These are phyloP conservation scores for Camelina hispida DNA, from an alignment of 345 rosid species.

Conservation along the genomic window DNA sequence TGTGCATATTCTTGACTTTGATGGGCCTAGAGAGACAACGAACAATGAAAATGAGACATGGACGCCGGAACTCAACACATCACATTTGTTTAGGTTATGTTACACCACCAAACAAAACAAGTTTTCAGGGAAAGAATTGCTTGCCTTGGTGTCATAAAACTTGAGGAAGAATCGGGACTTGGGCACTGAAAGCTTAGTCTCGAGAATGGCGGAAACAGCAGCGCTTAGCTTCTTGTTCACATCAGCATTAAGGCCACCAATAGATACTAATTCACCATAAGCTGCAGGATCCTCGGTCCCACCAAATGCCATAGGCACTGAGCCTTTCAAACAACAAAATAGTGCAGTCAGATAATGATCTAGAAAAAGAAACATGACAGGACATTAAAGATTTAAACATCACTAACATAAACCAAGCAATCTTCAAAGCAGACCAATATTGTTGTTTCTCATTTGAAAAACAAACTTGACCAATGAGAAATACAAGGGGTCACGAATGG, in stretches of 20 bases:
- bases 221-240: constrained; percentile 90
- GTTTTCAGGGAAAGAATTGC: constrained; percentile 12
- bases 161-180: constrained; percentile 87
- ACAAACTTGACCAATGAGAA: background rate
- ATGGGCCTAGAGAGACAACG: constrained; percentile 88
- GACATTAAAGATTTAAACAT: background rate
- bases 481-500: background rate
- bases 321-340: constrained; percentile 70
- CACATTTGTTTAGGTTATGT: constrained; percentile 31
- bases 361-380: background rate
- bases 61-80: constrained; percentile 31
- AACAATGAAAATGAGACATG: constrained; percentile 60
- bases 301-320: constrained; percentile 87
- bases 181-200: constrained; percentile 81
- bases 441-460: background rate
- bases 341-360: constrained; percentile 8
- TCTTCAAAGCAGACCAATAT: background rate
- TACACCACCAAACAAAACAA: background rate
- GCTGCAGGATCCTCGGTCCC: constrained; percentile 97
- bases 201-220: constrained; percentile 75
- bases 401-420: background rate
- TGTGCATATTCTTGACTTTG: constrained; percentile 97
- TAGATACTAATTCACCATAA: constrained; percentile 88
- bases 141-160: constrained; percentile 89
- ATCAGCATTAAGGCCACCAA: constrained; percentile 84